Percentiles rank a stretch among this genome's conserved stretches.
Evolutionary conservation across 495 filamentous ascomycete genomes (phyloP).

Genomic region (Trichocladium uniseriatum): DNA sequence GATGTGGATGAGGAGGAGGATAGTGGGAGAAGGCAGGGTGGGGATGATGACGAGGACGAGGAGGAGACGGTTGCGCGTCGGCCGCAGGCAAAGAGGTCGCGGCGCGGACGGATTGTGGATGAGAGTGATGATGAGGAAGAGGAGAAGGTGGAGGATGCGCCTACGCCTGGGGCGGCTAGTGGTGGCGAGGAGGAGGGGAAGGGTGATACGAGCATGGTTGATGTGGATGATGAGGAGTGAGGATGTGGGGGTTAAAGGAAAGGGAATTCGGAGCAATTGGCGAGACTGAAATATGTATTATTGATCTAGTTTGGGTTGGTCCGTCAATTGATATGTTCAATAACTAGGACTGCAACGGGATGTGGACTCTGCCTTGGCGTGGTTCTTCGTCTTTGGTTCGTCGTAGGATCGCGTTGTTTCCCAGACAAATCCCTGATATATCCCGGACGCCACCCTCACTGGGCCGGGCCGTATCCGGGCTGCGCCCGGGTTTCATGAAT

Average conservation of each 20-base stretch:
- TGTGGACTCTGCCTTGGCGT: too few species aligned
- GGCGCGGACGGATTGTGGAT: conserved; percentile 30
- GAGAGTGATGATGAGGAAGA: conserved; percentile 40
- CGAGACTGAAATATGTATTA: conserved; percentile 8
- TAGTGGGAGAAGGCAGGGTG: conserved; percentile 18
- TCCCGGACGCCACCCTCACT: too few species aligned
- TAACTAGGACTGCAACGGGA: too few species aligned
- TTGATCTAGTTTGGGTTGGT: background rate
- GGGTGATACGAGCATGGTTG: conserved; percentile 30
- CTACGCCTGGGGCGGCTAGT: background rate
- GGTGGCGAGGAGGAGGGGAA: conserved; percentile 6
- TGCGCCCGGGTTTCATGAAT: too few species aligned
- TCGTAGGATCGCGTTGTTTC: too few species aligned
- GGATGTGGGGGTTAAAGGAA: background rate
- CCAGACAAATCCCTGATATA: too few species aligned
- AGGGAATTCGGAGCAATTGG: background rate
- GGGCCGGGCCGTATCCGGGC: too few species aligned
- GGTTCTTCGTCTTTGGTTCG: too few species aligned
- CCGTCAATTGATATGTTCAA: background rate
- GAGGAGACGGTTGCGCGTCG: conserved; percentile 22
- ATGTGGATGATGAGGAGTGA: conserved; percentile 33
- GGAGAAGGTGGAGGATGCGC: conserved; percentile 3
- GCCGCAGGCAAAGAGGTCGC: conserved; percentile 22
- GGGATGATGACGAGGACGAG: conserved; percentile 39
- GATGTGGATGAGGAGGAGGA: conserved; percentile 27